Percentiles rank a stretch among this genome's conserved stretches.
phyloP scores from a whole-genome alignment of 2,329 filamentous ascomycete species.

The Drechslerella coelobrocha region DNA sequence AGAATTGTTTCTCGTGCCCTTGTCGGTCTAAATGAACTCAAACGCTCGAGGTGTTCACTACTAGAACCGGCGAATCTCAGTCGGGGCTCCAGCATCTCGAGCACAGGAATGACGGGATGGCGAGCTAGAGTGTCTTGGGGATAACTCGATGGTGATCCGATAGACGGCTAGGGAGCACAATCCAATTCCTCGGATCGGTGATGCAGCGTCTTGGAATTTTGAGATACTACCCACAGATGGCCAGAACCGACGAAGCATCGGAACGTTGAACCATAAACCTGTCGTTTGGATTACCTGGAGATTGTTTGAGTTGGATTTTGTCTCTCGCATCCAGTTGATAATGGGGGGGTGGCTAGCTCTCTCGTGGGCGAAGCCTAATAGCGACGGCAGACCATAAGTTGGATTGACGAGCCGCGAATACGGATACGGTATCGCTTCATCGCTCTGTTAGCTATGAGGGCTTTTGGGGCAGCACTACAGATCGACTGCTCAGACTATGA shows the following conservation, averaged over 20 bases:
- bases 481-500: background rate
- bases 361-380: slow-evolving; percentile 20
- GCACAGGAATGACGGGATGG: slow-evolving; percentile 37
- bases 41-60: slow-evolving; percentile 21
- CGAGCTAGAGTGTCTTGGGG: slow-evolving; percentile 11
- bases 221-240: slow-evolving; percentile 12
- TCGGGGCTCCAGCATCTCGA: slow-evolving; percentile 13
- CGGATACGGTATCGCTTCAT: slow-evolving; percentile 34
- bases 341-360: slow-evolving; percentile 8
- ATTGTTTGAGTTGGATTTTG: slow-evolving; percentile 25
- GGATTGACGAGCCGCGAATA: slow-evolving; percentile 11
- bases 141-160: background rate
- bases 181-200: slow-evolving; percentile 3
- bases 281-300: slow-evolving; percentile 25
- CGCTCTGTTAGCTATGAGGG: slow-evolving; percentile 12
- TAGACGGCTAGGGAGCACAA: background rate
- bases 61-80: slow-evolving; percentile 31
- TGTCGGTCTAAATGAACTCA: slow-evolving; percentile 14
- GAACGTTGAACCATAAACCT: slow-evolving; percentile 45
- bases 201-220: background rate
- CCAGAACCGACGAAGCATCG: slow-evolving; percentile 25
- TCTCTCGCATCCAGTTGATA: slow-evolving; percentile 32
- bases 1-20: slow-evolving; percentile 12
- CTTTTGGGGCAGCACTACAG: slow-evolving; percentile 26
- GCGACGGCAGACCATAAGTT: slow-evolving; percentile 21